These are phyloP conservation scores for Thermochaetoides thermophila DNA, from an alignment of 495 filamentous ascomycete species.

Conservation along the genomic window DNA sequence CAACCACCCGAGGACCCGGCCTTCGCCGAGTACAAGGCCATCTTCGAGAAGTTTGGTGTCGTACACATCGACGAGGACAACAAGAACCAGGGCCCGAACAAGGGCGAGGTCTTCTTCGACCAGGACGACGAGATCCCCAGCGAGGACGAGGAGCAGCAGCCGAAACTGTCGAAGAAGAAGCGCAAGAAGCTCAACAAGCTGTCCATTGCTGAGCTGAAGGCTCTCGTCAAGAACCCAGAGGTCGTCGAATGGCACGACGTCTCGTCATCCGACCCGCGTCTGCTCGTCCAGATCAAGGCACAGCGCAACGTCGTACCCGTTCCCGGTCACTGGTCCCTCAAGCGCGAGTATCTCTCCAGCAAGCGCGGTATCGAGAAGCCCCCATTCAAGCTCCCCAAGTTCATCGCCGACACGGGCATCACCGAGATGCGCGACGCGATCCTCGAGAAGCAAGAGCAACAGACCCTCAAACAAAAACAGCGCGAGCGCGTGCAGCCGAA, in stretches of 20 bases:
- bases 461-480: slow-evolving; percentile 85
- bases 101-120: slow-evolving; percentile 74
- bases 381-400: slow-evolving; percentile 83
- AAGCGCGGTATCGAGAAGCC: slow-evolving; percentile 94
- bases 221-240: slow-evolving; percentile 79
- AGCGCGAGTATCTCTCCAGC: slow-evolving; percentile 90
- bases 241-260: slow-evolving; percentile 96
- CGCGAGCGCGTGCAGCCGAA: slow-evolving; percentile 88
- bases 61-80: slow-evolving; percentile 38
- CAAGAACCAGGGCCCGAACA: slow-evolving; percentile 54
- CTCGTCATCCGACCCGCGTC: slow-evolving; percentile 75
- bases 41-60: slow-evolving; percentile 57
- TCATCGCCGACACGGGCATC: slow-evolving; percentile 95
- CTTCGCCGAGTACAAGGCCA: slow-evolving; percentile 66
- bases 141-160: slow-evolving; percentile 59
- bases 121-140: slow-evolving; percentile 83
- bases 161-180: slow-evolving; percentile 81
- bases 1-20: slow-evolving; percentile 58
- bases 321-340: slow-evolving; percentile 83
- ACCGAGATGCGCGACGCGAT: slow-evolving; percentile 95
- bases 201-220: slow-evolving; percentile 88
- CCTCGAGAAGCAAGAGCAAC: slow-evolving; percentile 84
- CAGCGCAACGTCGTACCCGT: slow-evolving; percentile 94
- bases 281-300: slow-evolving; percentile 87
- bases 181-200: slow-evolving; percentile 80